Evolutionary conservation across 2,329 filamentous ascomycete species (phyloP).

Genomic region (Clarireedia paspali): DNA sequence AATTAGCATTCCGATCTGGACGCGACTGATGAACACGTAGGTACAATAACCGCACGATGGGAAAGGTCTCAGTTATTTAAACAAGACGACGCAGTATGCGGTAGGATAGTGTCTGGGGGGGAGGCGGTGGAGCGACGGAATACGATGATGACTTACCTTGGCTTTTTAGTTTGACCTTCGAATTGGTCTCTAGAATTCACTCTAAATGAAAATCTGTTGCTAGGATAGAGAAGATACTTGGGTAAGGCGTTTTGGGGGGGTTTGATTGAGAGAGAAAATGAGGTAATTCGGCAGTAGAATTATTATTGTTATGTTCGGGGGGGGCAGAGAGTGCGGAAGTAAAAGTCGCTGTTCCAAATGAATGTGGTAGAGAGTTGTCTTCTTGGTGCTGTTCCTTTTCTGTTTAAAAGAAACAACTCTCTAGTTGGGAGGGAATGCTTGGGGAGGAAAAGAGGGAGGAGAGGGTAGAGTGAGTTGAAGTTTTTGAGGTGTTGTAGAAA

Average conservation of each 20-base stretch:
- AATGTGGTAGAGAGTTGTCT: slow-evolving; percentile 30
- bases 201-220: not conserved
- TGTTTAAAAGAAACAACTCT: slow-evolving; percentile 19
- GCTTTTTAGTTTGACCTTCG: slow-evolving; percentile 10
- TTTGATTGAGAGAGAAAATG: slow-evolving; percentile 9
- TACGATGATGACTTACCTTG: slow-evolving; percentile 15
- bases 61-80: too few relatives aligned
- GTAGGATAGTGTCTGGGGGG: not conserved
- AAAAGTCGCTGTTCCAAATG: slow-evolving; percentile 28
- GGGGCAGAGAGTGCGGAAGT: too few relatives aligned
- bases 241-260: slow-evolving; percentile 5
- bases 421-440: slow-evolving; percentile 29
- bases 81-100: not conserved
- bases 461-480: not conserved
- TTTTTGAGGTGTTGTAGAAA: slow-evolving; percentile 5
- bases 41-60: not conserved
- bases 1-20: slow-evolving; percentile 18
- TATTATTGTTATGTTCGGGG: slow-evolving; percentile 1
- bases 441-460: not conserved
- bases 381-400: not conserved
- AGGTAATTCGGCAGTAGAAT: not conserved
- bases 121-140: too few relatives aligned
- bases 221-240: slow-evolving; percentile 6
- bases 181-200: not conserved
- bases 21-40: not conserved